These are phyloP conservation scores for Backusella parvicylindrica DNA, from an alignment of 192 early-diverging fungal genomes.

Conservation along the genomic window DNA sequence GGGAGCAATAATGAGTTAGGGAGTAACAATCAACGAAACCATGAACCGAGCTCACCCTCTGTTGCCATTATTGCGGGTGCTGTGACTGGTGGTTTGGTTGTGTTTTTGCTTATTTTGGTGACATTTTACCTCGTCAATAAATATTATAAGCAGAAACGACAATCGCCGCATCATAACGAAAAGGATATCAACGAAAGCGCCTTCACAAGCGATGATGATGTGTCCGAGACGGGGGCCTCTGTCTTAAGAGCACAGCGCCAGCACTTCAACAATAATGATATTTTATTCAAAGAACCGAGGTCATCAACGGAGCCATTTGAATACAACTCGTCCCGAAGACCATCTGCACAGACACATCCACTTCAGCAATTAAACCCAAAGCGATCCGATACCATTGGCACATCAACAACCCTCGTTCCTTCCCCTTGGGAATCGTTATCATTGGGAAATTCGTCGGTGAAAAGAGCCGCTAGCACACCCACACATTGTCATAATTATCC, in stretches of 20 bases:
- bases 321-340: background rate
- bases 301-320: slow-evolving; percentile 8
- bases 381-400: background rate
- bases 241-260: background rate
- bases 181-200: background rate
- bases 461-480: slow-evolving; percentile 8
- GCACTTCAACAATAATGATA: background rate
- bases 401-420: background rate
- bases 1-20: background rate
- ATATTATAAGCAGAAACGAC: slow-evolving; percentile 3
- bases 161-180: background rate
- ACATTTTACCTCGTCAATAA: slow-evolving; percentile 13
- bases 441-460: background rate
- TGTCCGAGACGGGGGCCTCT: background rate
- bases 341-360: slow-evolving; percentile 1
- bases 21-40: background rate
- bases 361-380: background rate
- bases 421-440: background rate
- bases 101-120: slow-evolving; percentile 15
- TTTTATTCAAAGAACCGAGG: background rate
- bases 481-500: background rate
- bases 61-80: slow-evolving; percentile 19
- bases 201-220: background rate
- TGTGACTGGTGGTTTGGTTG: slow-evolving; percentile 14
- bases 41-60: background rate